A percentile compares a stretch with the other conserved stretches of the same genome.
These are phyloP conservation scores for Pseudogymnoascus sp. DNA, from an alignment of 2,329 filamentous ascomycete species.

Conservation along the genomic window DNA sequence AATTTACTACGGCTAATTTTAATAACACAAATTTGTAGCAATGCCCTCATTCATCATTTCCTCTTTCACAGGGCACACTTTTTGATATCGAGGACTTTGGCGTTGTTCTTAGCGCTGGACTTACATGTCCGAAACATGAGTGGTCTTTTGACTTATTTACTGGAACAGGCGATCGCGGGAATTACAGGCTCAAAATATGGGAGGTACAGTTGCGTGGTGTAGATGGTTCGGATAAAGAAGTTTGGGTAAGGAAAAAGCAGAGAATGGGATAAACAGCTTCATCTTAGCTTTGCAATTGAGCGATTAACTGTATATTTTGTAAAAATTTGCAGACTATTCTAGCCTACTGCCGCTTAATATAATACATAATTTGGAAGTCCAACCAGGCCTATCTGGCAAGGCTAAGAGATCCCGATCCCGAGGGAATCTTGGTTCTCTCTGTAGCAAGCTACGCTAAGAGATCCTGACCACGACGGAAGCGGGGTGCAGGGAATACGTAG, in stretches of 20 bases:
- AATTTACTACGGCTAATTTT: conserved; percentile 10
- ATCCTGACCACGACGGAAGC: neutral
- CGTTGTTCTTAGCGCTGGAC: conserved; percentile 49
- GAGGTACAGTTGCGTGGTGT: conserved; percentile 46
- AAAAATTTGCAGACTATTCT: too few species aligned
- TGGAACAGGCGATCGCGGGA: conserved; percentile 51
- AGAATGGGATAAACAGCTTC: conserved; percentile 18
- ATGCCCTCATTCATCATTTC: conserved; percentile 61
- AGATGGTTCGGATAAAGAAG: conserved; percentile 14
- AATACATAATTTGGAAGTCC: neutral
- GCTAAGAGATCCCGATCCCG: neutral
- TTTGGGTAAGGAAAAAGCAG: conserved; percentile 21
- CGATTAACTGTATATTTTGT: neutral
- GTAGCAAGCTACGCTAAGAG: neutral
- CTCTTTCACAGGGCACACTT: conserved; percentile 50
- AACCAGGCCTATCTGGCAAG: neutral
- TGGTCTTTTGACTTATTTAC: conserved; percentile 65
- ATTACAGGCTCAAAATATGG: conserved; percentile 54
- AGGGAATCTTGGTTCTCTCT: neutral
- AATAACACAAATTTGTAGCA: conserved; percentile 34
- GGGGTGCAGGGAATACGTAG: neutral
- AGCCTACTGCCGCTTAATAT: neutral
- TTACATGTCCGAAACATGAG: conserved; percentile 59
- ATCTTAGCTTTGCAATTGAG: neutral
- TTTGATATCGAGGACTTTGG: conserved; percentile 71